Percentiles rank a stretch among this genome's conserved stretches.
Conservation (phyloP, 2,329 filamentous ascomycete genomes). For the Phoma sp. region DNA sequence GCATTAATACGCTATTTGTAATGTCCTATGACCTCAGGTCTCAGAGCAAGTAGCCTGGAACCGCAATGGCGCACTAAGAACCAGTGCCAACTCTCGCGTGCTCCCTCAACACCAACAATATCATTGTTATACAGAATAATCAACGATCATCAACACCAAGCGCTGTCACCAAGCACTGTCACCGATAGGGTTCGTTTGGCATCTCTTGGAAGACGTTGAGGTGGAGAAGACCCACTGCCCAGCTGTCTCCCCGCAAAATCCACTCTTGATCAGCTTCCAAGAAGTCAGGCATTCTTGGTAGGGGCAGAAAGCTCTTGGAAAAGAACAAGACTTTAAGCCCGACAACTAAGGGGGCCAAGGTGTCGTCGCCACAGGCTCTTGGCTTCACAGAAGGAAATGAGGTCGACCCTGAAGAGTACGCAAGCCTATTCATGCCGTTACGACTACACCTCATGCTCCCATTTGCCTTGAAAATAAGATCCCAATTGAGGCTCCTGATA, state of each 20-base stretch:
- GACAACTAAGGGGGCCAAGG: conserved; percentile 5
- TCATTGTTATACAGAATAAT: no score
- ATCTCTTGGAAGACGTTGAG: conserved; percentile 15
- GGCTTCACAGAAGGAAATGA: conserved; percentile 1
- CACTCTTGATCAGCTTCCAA: conserved; percentile 20
- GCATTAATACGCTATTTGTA: neutral
- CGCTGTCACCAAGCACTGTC: conserved; percentile 14
- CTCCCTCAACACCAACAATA: neutral
- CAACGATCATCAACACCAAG: no score
- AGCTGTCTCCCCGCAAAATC: conserved; percentile 20
- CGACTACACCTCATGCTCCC: neutral
- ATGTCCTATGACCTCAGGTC: neutral
- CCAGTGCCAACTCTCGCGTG: no score
- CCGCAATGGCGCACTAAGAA: neutral
- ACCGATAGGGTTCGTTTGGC: conserved; percentile 15
- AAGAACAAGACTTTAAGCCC: conserved; percentile 15
- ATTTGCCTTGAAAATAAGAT: neutral
- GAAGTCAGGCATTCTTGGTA: conserved; percentile 22
- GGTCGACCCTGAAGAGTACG: neutral
- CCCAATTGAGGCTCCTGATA: no score
- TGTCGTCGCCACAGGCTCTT: neutral
- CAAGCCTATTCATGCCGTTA: conserved; percentile 2
- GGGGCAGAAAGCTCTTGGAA: conserved; percentile 16
- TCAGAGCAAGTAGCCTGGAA: neutral
- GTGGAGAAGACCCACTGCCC: conserved; percentile 26